Evolutionary conservation across 192 early-diverging fungal species (phyloP), one percentile per base, ranked within the genome.

Genomic region (Coemansia sp.): DNA sequence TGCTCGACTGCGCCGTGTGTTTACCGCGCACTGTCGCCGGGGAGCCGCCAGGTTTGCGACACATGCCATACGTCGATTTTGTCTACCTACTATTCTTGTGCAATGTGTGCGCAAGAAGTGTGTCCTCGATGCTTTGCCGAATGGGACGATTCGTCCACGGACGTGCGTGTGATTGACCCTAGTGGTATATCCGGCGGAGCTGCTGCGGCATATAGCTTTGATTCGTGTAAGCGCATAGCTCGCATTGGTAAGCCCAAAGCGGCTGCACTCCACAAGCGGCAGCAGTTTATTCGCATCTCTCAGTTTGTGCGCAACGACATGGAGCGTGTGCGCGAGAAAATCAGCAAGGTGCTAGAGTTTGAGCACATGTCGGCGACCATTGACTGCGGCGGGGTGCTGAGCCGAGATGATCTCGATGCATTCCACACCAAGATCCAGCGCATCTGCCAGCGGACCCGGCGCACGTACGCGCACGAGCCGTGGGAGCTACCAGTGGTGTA

Each of bases 21-120:
- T 5, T 52, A 52, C 23, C 60, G 61, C 4, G 16, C 9, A 1
- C 28, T 60, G 10, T 16, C 49, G 4, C 48, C 45, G 0, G 61
- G 56, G 5, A 71, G 25, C 22, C 60, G 84, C 2, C 81, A 85
- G 44, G 44, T 68, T 14, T 86, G 84, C 73, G 82, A 86, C 43
- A 49, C 57, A 7, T 86, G 84, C 59, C 10, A 24, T 3, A 76
- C 82, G 18, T 79, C 81, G 18, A 51, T 86, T 9, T 63, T 82
- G 33, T 73, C 70, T 31, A 56, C 63, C 3, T 77, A 76, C 59
- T 81, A 54, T 33, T 6, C 56, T 8, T 86, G 84, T 62, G 30
- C 33, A 28, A 19, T 56, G 46, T 81, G 78, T 32, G 66, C 48
- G 21, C 25, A 28, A 10, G 84, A 85, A 51, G 5, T 83, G 18